Evolutionary conservation across 2,329 filamentous ascomycete species (phyloP).

Genomic region (Xylariaceae sp.): DNA sequence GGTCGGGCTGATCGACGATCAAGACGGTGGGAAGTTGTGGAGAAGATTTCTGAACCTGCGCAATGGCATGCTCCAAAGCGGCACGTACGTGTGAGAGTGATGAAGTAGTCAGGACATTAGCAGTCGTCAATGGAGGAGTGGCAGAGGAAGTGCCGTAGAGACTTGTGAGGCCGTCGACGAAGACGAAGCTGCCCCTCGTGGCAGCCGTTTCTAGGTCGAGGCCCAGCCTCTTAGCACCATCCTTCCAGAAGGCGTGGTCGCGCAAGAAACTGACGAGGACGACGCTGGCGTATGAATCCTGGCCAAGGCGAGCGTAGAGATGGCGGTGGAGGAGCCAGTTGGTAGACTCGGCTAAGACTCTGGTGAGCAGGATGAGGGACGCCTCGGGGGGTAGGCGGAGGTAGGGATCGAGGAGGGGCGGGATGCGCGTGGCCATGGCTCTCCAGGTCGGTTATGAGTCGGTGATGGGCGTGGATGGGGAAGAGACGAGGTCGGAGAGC

Average conservation of each 20-base stretch:
- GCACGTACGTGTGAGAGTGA: constrained; percentile 5
- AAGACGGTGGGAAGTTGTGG: constrained; percentile 45
- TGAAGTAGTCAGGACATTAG: constrained; percentile 25
- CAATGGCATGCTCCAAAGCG: constrained; percentile 17
- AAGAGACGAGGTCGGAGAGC: constrained; percentile 2
- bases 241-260: constrained; percentile 73
- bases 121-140: background rate
- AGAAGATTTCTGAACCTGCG: constrained; percentile 24
- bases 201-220: constrained; percentile 63
- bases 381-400: constrained; percentile 52
- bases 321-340: constrained; percentile 63
- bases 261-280: constrained; percentile 81
- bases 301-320: constrained; percentile 42
- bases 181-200: constrained; percentile 58
- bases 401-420: constrained; percentile 62
- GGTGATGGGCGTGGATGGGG: background rate
- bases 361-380: constrained; percentile 63
- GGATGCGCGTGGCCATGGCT: constrained; percentile 42
- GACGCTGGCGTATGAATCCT: constrained; percentile 43
- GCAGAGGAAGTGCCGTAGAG: constrained; percentile 37
- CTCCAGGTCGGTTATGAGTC: too few relatives aligned
- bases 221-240: constrained; percentile 64
- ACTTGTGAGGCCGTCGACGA: constrained; percentile 69
- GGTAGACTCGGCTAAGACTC: constrained; percentile 58
- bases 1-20: constrained; percentile 62